Evolutionary conservation across 148 eudicot species (phyloP).

Genomic region (Dianthus caryophyllus): DNA sequence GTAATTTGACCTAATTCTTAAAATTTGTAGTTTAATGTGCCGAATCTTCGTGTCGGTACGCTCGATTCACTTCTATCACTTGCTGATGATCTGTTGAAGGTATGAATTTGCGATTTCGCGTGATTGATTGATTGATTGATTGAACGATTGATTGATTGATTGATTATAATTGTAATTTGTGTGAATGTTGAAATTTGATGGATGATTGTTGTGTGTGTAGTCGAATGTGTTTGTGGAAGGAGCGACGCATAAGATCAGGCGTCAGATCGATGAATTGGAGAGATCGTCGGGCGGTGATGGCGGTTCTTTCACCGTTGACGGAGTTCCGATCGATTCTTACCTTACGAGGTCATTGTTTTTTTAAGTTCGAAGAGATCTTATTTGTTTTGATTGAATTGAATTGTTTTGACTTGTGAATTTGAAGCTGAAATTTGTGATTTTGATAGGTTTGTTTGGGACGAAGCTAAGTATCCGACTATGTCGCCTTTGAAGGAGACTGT

Average conservation of each 20-base stretch:
- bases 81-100: constrained; percentile 91
- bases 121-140: not conserved
- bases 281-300: constrained; percentile 66
- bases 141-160: not conserved
- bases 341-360: constrained; percentile 58
- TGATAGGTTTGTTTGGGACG: constrained; percentile 93
- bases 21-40: constrained; percentile 71
- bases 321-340: constrained; percentile 91
- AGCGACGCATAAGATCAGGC: constrained; percentile 85
- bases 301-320: constrained; percentile 83
- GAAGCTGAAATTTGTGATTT: not conserved
- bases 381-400: not conserved
- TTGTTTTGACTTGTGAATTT: constrained; percentile 8
- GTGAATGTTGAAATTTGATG: constrained; percentile 4
- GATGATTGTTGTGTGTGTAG: constrained; percentile 40
- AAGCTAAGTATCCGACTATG: constrained; percentile 93
- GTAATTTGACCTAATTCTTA: not conserved
- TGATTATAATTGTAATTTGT: not conserved
- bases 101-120: constrained; percentile 5
- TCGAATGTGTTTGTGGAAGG: constrained; percentile 79
- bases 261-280: constrained; percentile 97
- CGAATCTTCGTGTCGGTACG: constrained; percentile 97
- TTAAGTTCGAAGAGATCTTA: constrained; percentile 8
- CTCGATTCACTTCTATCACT: constrained; percentile 78
- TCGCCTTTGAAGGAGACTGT: constrained; percentile 80